Evolutionary conservation across 352 stramenopile species (phyloP), one percentile per base, ranked within the genome.

Genomic region (Pythium pyrilobum): DNA sequence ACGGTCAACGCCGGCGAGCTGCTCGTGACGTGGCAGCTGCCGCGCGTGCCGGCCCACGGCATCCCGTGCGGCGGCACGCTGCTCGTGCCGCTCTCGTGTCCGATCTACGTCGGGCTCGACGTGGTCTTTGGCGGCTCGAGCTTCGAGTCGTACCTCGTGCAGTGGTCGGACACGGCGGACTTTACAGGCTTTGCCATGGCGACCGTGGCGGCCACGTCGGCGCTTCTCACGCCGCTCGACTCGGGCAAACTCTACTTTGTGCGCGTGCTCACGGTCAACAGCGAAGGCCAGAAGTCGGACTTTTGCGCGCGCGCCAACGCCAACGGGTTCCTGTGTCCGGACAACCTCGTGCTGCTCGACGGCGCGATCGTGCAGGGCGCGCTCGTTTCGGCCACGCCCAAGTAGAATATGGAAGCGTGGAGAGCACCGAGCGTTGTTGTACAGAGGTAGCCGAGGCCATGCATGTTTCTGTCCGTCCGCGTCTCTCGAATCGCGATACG

Each of bases 111-210:
- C 37, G 86, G 74, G 28, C 56, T 88, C 3, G 97, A 97, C 60
- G 87, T 92, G 31, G 92, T 96, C 6, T 89, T 89, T 64, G 93
- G 92, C 23, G 96, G 95, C 38, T 85, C 84, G 33, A 75, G 70
- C 33, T 84, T 98, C 15, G 79, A 88, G 58, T 83, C 81, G 23
- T 99, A 98, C 69, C 45, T 97, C 5, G 81, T 98, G n/a, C 92
- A 98, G 62, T 98, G 89, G 82, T 68, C 75, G 0, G 64, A 65
- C 13, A 74, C 59, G 16, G 81, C 63, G 32, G 68, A 74, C 29
- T 96, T 97, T 47, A 81, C 76, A 20, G 78, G 81, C 48, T 69
- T 71, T 18, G 82, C 80, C 36, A 91, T 91, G 62, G 61, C 70
- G 21, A 82, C 71, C n/a, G 74, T 90, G 7, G 66, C 70, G 24